Base-by-base conservation (phyloP, 306 rosid genomes). In the Rosa lucieae region DNA sequence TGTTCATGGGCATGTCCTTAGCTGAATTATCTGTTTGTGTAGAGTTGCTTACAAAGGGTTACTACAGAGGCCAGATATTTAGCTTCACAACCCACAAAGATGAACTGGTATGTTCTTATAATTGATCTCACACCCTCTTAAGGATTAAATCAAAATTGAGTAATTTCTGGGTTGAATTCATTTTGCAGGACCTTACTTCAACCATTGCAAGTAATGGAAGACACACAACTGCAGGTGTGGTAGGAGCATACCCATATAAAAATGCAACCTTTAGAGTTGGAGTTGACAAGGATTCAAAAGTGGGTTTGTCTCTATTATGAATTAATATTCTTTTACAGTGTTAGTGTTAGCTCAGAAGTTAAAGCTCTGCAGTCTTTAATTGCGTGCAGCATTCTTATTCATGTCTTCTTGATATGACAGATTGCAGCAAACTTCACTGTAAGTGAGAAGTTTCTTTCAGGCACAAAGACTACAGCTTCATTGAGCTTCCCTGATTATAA, bases 401-500 rank as follows among this genome's bases (percentile, higher is more conserved):
- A 10, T 47, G 15, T 6, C 39, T 20, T 3, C 35, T 26, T 63
- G n/a, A 52, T 10, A 40, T 43, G 73, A 68, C 78, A 80, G 83
- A 49, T 80, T 70, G 46, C 59, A 5, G 61, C 74, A 74, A 51
- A 23, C 40, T 37, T 73, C 44, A 79, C 62, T 15, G 8, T 40
- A 0, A 53, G 21, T 8, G 6, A 10, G 40, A 70, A 72, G 71
- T 40, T 80, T 53, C 58, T 53, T 74, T 72, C 83, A 4, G 23
- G 51, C 29, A 51, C 75, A 21, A 73, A 53, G 10, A 51, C 75
- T 21, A 63, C 42, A 11, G 79, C 79, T 44, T 67, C 83, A 55
- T 43, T 80, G 26, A 80, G 70, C 40, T 72, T 56, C 15, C 79
- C 74, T 8, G 75, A 80, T 55, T 74, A 74, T 70, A 46, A 63